phyloP scores from a whole-genome alignment of 371 early-diverging fungal genomes.

The Mortierella sp. region DNA sequence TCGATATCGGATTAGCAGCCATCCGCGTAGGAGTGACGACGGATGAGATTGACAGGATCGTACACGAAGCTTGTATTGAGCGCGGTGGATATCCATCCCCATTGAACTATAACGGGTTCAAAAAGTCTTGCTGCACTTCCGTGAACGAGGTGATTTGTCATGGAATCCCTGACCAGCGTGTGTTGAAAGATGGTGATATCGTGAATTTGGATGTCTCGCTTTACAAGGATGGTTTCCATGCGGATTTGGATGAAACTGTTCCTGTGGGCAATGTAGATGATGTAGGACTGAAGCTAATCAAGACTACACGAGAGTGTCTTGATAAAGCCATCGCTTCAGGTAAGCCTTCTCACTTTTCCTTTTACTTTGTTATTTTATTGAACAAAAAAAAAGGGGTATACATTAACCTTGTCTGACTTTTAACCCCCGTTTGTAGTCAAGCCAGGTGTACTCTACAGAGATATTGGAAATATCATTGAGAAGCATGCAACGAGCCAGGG shows the following conservation, averaged over 20 bases:
- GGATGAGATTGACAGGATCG: slow-evolving; percentile 88
- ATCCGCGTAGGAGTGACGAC: slow-evolving; percentile 91
- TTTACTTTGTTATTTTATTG: not conserved
- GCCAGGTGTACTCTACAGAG: slow-evolving; percentile 93
- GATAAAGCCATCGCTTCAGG: slow-evolving; percentile 90
- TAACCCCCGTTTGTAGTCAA: slow-evolving; percentile 67
- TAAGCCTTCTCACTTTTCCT: slow-evolving; percentile 38
- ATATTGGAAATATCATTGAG: slow-evolving; percentile 92
- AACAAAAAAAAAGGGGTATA: not conserved
- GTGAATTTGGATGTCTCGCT: slow-evolving; percentile 93
- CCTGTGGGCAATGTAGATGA: slow-evolving; percentile 89
- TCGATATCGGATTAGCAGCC: slow-evolving; percentile 84
- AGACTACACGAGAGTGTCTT: slow-evolving; percentile 83
- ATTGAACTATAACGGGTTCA: slow-evolving; percentile 93
- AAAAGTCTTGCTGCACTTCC: slow-evolving; percentile 92
- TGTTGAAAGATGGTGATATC: slow-evolving; percentile 91
- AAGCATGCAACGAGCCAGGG: slow-evolving; percentile 85
- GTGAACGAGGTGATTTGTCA: slow-evolving; percentile 87
- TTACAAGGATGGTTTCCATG: slow-evolving; percentile 92
- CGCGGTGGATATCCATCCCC: slow-evolving; percentile 94
- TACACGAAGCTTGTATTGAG: slow-evolving; percentile 90
- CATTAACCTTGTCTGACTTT: not conserved
- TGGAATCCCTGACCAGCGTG: slow-evolving; percentile 93
- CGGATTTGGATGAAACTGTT: slow-evolving; percentile 91
- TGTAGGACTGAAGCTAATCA: slow-evolving; percentile 77